These are phyloP conservation scores for Calonectria naviculata DNA, from an alignment of 2,329 filamentous ascomycete genomes.

Conservation along the genomic window DNA sequence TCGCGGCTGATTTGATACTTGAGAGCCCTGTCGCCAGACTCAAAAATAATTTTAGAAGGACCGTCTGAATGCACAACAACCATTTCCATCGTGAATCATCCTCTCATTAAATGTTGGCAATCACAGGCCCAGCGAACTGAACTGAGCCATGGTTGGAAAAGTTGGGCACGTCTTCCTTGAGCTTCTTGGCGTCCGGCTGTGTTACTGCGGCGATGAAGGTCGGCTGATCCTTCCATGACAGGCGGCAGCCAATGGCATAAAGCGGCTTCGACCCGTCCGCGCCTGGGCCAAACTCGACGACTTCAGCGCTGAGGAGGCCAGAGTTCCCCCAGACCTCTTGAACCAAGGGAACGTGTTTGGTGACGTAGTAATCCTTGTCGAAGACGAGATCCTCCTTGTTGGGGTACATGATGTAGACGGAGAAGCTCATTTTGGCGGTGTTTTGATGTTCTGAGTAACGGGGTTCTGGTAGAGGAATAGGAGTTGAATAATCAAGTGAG, in stretches of 20 bases:
- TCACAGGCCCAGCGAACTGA: background rate
- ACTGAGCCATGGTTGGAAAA: background rate
- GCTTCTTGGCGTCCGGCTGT: background rate
- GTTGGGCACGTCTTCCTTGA: background rate
- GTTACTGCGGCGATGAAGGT: background rate
- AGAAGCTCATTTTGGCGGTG: background rate
- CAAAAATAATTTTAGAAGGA: no score
- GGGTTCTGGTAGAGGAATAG: background rate
- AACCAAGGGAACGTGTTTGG: background rate
- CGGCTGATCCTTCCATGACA: background rate
- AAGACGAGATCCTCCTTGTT: background rate
- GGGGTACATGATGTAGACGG: background rate
- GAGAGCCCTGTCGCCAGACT: no score
- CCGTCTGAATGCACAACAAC: background rate
- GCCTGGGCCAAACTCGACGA: background rate
- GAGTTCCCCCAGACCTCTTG: background rate
- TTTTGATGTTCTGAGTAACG: background rate
- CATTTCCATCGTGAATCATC: background rate
- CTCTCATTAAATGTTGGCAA: slow-evolving; percentile 1
- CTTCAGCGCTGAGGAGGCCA: background rate
- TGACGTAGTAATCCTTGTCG: background rate
- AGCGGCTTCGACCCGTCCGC: background rate
- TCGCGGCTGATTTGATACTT: no score
- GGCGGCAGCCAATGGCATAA: background rate
- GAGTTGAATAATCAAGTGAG: background rate